A percentile compares a stretch with the other conserved stretches of the same genome.
phyloP scores from a whole-genome alignment of 495 filamentous ascomycete genomes.

The Stereocaulon alpinum region DNA sequence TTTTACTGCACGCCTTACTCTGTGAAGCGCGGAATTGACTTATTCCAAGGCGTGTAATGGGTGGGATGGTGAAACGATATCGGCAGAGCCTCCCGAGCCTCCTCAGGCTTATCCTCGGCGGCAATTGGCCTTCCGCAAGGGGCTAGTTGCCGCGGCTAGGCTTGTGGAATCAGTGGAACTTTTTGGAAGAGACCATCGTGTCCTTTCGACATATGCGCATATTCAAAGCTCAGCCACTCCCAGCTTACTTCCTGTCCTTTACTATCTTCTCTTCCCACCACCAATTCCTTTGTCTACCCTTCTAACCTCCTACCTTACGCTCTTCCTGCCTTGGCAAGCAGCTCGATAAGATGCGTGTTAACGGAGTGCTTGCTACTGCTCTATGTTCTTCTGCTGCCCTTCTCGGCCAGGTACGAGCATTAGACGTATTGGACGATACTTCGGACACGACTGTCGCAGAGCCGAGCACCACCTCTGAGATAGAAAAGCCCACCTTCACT shows the following conservation, averaged over 20 bases:
- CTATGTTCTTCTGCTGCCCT: slow-evolving; percentile 60
- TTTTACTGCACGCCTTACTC: not conserved
- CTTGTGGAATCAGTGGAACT: slow-evolving; percentile 5
- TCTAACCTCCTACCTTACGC: not conserved
- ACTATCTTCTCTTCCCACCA: not conserved
- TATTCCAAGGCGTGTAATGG: too few species aligned
- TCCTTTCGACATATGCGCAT: slow-evolving; percentile 12
- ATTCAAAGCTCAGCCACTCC: slow-evolving; percentile 4
- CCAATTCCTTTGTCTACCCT: not conserved
- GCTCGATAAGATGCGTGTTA: slow-evolving; percentile 61
- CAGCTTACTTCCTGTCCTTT: not conserved
- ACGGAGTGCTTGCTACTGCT: slow-evolving; percentile 54
- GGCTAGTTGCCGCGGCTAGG: slow-evolving; percentile 11
- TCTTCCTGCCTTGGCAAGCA: slow-evolving; percentile 8
- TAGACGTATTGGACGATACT: slow-evolving; percentile 46
- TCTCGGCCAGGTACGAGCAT: slow-evolving; percentile 57
- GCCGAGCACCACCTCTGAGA: slow-evolving; percentile 45
- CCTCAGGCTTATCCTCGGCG: not conserved
- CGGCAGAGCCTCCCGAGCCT: not conserved
- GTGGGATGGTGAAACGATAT: not conserved
- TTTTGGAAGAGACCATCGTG: slow-evolving; percentile 12
- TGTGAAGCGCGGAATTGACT: too few species aligned
- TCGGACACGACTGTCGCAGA: slow-evolving; percentile 26
- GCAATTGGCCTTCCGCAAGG: slow-evolving; percentile 5
- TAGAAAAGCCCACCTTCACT: slow-evolving; percentile 75